Evolutionary conservation across 768 basidiomycete genomes (phyloP), one percentile per base, ranked within the genome.

Genomic region (Phaffia australis): DNA sequence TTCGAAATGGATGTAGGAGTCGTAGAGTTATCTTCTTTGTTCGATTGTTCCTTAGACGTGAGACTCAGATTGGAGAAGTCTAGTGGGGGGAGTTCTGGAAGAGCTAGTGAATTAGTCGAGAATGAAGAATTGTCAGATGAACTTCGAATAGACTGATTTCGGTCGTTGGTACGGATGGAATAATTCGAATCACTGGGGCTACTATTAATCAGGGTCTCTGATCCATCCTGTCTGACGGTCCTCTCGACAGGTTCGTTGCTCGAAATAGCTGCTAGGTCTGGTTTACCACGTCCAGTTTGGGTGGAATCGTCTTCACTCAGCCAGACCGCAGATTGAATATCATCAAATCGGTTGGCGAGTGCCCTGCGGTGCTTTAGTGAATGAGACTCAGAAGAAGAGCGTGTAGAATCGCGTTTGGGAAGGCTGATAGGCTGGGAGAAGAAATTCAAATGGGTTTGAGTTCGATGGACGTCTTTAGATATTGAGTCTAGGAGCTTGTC

Each of bases 401-500:
- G 52, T 54, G 29, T 23, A 54, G 52, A 30, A 54, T 54, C 23
- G 16, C 52, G 52, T 29, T 54, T 23, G 16, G n/a, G 16, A 54
- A 5, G 57, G 3, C 63, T 59, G 52, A 68, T 62, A 35, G 56
- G 59, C 48, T 66, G 56, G 48, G 62, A 51, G 55, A 72, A 71
- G 59, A 72, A 72, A 25, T 71, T 59, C 18, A 70, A 61, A 11
- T 68, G 69, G 27, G 64, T 55, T 56, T 72, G 71, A 14, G 70
- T 72, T 7, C 70, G 70, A 9, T 25, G 58, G 61, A 71, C 71
- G 56, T 72, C 72, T 46, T 72, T 71, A 30, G 50, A 46, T 23
- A 72, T 72, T 25, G 52, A 65, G 60, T 70, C 69, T 42, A 72
- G 68, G 19, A 70, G 69, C 3, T 57, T 61, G 51, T 72, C 72